These are phyloP conservation scores for Avicennia marina DNA, from an alignment of 257 asterid species.

Conservation along the genomic window DNA sequence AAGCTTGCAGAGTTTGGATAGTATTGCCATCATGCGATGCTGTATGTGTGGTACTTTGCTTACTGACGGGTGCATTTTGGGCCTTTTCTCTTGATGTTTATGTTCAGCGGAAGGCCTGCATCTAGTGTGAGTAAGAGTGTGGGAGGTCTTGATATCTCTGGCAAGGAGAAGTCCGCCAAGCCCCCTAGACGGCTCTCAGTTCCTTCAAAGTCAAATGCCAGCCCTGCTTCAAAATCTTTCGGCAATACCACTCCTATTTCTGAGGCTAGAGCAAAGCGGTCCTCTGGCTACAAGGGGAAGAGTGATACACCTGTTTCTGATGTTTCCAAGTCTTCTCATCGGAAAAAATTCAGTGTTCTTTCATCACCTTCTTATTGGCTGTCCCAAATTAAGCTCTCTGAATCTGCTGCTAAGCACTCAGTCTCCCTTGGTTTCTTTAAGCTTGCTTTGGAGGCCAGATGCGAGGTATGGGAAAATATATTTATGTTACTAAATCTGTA, in stretches of 20 bases:
- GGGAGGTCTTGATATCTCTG: conserved; percentile 65
- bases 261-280: conserved; percentile 57
- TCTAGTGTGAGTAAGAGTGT: conserved; percentile 76
- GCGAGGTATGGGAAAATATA: conserved; percentile 50
- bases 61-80: too few relatives aligned
- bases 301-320: conserved; percentile 60
- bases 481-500: not conserved
- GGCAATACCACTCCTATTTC: conserved; percentile 75
- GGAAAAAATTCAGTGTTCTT: conserved; percentile 54
- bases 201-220: conserved; percentile 59
- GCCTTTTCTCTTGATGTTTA: too few relatives aligned
- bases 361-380: conserved; percentile 84
- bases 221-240: conserved; percentile 52
- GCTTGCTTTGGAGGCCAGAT: conserved; percentile 83
- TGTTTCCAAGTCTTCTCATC: conserved; percentile 42
- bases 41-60: too few relatives aligned
- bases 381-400: conserved; percentile 75
- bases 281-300: conserved; percentile 38
- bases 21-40: too few relatives aligned
- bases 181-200: conserved; percentile 90
- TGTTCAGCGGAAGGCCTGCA: conserved; percentile 44
- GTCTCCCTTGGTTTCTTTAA: conserved; percentile 84
- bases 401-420: conserved; percentile 76
- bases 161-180: conserved; percentile 71
- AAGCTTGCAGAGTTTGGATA: too few relatives aligned